Percentiles rank a stretch among this genome's conserved stretches.
Evolutionary conservation across 345 rosid species (phyloP).

Genomic region (Salix udensis): DNA sequence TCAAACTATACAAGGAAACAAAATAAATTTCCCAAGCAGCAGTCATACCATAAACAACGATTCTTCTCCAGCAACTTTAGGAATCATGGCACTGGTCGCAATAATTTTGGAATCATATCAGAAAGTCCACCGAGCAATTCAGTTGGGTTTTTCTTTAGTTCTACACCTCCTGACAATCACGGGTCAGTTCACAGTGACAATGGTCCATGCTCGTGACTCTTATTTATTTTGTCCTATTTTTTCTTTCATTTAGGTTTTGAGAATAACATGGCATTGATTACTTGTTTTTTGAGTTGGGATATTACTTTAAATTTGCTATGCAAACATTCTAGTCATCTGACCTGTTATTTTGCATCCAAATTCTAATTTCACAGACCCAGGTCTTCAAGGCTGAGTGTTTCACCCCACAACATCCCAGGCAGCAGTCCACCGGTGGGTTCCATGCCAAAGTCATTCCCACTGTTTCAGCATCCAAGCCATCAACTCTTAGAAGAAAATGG

Average conservation of each 20-base stretch:
- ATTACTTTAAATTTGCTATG: not conserved
- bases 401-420: constrained; percentile 66
- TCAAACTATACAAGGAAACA: constrained; percentile 54
- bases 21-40: constrained; percentile 59
- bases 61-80: constrained; percentile 78
- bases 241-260: constrained; percentile 1
- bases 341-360: constrained; percentile 10
- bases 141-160: constrained; percentile 90
- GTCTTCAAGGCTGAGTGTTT: constrained; percentile 74
- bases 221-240: not conserved
- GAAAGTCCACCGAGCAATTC: constrained; percentile 98
- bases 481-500: constrained; percentile 93
- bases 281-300: constrained; percentile 5
- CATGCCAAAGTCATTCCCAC: constrained; percentile 87
- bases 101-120: constrained; percentile 51
- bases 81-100: constrained; percentile 56
- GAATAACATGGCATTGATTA: not conserved
- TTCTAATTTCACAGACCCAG: constrained; percentile 48
- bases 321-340: not conserved
- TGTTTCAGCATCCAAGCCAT: constrained; percentile 95
- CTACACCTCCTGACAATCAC: constrained; percentile 88
- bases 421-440: constrained; percentile 97
- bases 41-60: constrained; percentile 57
- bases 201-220: not conserved
- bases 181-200: constrained; percentile 55